Evolutionary conservation across 108 stramenopile genomes (phyloP), one percentile per base, ranked within the genome.

Genomic region (Cyclotella cryptica): DNA sequence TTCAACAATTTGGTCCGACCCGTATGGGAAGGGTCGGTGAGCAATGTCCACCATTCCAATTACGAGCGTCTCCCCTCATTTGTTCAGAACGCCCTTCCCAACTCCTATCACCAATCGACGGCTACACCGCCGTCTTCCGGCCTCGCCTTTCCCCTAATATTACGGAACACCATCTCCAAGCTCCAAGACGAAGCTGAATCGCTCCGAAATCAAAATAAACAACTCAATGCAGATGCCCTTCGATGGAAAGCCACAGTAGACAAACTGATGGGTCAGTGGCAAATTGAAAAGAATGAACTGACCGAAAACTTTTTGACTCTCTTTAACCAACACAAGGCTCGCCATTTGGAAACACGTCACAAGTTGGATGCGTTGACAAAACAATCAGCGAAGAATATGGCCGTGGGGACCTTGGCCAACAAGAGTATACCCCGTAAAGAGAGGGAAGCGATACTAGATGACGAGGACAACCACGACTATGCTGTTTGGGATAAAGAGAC

Each of bases 181-280:
- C 71, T 90, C 19, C 75, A 80, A 61, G 77, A 83, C 10, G 85
- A 91, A 54, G 60, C 87, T 11, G 70, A 39, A n/a, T 61, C 75
- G 9, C 70, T 89, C 52, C 78, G 75, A 18, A 55, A 39, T 17
- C 76, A 78, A 59, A 72, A 83, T 27, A 66, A 58, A 30, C 69
- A 81, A 66, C 59, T 86, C 24, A 65, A 68, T 26, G 46, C 24
- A 28, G 75, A 83, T 54, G 42, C 65, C 18, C 17, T 46, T 17
- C 55, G 54, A 29, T 83, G 81, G 81, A 83, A 83, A 69, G 35
- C 54, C 15, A 72, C 81, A 0, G 26, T 54, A 13, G 71, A 77
- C 10, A 72, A 76, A 42, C 27, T 76, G 43, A 83, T 53, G 27
- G 62, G 75, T 67, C 65, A 68, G 21, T 83, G 81, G 81, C 45